phyloP scores from a whole-genome alignment of 441 rosid species.

The Viola pubescens region DNA sequence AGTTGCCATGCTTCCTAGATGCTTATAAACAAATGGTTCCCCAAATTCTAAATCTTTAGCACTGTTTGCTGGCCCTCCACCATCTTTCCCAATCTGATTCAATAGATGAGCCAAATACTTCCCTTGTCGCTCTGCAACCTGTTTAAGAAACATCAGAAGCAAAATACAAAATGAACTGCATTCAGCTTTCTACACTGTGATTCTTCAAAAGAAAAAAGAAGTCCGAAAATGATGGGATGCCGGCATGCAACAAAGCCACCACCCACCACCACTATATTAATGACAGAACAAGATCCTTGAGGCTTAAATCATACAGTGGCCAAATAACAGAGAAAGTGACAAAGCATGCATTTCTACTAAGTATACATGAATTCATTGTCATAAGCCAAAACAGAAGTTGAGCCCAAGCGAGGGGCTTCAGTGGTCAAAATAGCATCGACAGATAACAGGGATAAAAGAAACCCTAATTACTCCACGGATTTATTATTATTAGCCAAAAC shows the following conservation, averaged over 20 bases:
- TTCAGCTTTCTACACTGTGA: neutral
- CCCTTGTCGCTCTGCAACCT: constrained; percentile 93
- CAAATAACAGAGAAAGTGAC: no score
- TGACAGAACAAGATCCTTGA: no score
- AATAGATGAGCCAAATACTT: constrained; percentile 55
- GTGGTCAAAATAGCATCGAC: neutral
- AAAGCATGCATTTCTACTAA: no score
- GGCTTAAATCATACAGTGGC: no score
- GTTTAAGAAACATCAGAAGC: constrained; percentile 10
- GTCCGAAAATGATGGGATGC: no score
- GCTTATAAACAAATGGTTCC: constrained; percentile 69
- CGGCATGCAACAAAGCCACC: no score
- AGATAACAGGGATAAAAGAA: neutral
- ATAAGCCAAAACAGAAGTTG: neutral
- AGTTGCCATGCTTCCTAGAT: constrained; percentile 93
- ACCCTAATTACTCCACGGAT: neutral
- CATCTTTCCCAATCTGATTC: constrained; percentile 49
- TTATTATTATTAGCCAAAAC: neutral
- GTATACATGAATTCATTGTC: no score
- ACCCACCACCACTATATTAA: no score
- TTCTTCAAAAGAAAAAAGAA: no score
- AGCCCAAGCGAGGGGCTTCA: neutral
- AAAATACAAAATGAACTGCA: neutral
- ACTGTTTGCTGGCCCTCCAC: constrained; percentile 60
- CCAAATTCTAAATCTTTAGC: constrained; percentile 48